Base-by-base conservation (phyloP, 2,329 filamentous ascomycete species). In the Tricladium varicosporioides region DNA sequence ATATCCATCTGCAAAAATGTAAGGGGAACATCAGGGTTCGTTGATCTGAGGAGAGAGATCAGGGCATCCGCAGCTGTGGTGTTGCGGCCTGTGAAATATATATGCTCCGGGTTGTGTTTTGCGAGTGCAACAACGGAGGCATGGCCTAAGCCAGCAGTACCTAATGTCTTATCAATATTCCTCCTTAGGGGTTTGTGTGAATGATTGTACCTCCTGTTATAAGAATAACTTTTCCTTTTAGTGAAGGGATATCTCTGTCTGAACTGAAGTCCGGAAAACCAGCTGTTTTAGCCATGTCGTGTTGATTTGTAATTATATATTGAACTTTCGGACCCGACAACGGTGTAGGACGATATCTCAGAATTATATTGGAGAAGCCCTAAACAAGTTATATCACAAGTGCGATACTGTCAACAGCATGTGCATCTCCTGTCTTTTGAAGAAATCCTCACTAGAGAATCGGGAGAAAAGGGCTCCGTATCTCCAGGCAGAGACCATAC, bases 1-100 rank as follows among this genome's bases (percentile, higher is more conserved):
- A 82, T 72, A 60, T 80, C 77, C 52, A 78, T 69, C 43, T 75
- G 59, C 27, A 80, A 64, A 51, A 76, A 72, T 13, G 63, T 67
- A 15, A 72, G 54, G 19, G 61, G 54, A 18, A 63, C 63, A 15
- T 51, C 52, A 13, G 67, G 62, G 51, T 51, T 56, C 15, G 46
- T 58, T 8, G 51, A 56, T 46, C 66, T 63, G 59, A 78, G 72
- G 31, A 75, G 70, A 9, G 69, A 61, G 56, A 74, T 74, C 15
- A 74, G 69, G 15, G 66, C 72, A 10, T 73, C 68, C 16, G 67
- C 70, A 5, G 69, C 62, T 15, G 69, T 70, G 31, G 69, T 71
- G 14, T 72, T 69, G 18, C 72, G 67, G 18, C 72, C 76, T 14
- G 63, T 72, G 31, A 76, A 67, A 48, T 70, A 74, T 43, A 76